Base-by-base conservation (phyloP, 345 rosid species). In the Syzygium jambos region DNA sequence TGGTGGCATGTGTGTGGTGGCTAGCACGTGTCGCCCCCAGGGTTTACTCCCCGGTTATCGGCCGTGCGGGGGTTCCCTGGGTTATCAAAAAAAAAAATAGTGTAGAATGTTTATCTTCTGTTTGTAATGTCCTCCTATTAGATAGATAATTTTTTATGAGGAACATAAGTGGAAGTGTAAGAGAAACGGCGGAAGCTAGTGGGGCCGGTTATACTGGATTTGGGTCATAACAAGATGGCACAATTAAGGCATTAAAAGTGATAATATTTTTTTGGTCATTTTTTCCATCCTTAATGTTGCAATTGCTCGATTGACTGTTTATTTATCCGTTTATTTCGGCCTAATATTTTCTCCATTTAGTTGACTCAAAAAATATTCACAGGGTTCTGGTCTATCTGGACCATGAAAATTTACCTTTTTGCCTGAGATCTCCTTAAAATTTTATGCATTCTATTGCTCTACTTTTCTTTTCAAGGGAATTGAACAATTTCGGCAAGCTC, bases 401-500 rank as follows among this genome's bases (percentile, higher is more conserved):
- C 49, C 19, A 12, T 73, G 80, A 34, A 73, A 73, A 73, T 34
- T 73, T 34, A 73, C 46, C 46, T 73, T 73, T 73, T 73, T 73
- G 7, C 23, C 46, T 38, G 23, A 34, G 38, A 73, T 73, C 11
- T 73, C 49, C 12, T 34, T 4, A 34, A 15, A 73, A 9, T 34
- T 11, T 34, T 73, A 10, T 73, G 25, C 13, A 34, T 73, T 73
- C 80, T 38, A 73, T 73, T 19, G 49, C 49, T 38, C 49, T 6
- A 41, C 80, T 73, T 68, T 73, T 73, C 49, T 73, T 73, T 73
- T 73, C 80, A 88, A 98, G 99, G 98, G 95, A 88, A 91, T 96
- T 88, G 99, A 98, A 87, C 95, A 91, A 52, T 96, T 94, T 94
- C 95, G 88, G 91, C 93, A 90, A 92, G 98, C 98, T 56, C 86